A percentile compares a stretch with the other conserved stretches of the same genome.
Evolutionary conservation across 768 basidiomycete genomes (phyloP).

Genomic region (Boletus reticuloceps): DNA sequence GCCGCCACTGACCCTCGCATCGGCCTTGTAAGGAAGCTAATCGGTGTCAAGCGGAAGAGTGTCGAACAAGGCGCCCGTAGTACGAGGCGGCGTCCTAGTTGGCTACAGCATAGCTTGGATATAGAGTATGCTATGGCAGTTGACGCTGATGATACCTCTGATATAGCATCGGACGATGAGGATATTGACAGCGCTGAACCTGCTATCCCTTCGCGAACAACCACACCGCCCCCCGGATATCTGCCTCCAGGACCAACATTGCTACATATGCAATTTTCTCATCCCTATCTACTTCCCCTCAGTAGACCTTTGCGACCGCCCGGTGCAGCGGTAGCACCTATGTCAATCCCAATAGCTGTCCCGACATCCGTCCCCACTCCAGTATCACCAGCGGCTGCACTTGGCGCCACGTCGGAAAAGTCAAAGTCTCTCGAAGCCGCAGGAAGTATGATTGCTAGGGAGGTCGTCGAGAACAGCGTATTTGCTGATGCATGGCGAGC

Average conservation of each 20-base stretch:
- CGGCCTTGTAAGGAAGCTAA: conserved; percentile 62
- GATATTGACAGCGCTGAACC: conserved; percentile 33
- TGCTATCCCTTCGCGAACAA: conserved; percentile 45
- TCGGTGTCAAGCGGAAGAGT: conserved; percentile 67
- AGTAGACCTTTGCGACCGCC: conserved; percentile 61
- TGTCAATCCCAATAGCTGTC: conserved; percentile 39
- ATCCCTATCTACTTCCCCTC: conserved; percentile 58
- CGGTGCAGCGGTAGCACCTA: conserved; percentile 47
- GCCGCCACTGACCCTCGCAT: conserved; percentile 70
- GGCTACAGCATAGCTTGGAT: conserved; percentile 53
- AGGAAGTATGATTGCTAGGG: conserved; percentile 58
- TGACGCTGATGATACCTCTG: conserved; percentile 38
- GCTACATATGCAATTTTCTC: conserved; percentile 66
- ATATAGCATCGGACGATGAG: conserved; percentile 40
- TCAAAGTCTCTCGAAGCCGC: conserved; percentile 66
- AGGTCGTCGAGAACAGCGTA: conserved; percentile 69
- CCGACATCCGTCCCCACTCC: conserved; percentile 73
- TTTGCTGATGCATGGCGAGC: conserved; percentile 70
- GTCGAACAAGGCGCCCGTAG: conserved; percentile 36
- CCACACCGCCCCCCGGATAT: conserved; percentile 70
- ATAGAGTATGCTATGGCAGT: conserved; percentile 31
- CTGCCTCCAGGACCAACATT: conserved; percentile 69
- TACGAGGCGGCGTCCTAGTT: conserved; percentile 37
- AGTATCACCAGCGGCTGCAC: conserved; percentile 73
- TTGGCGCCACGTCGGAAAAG: conserved; percentile 63